Evolutionary conservation across 129 eudicot species (phyloP).

Genomic region (Lactuca sativa): DNA sequence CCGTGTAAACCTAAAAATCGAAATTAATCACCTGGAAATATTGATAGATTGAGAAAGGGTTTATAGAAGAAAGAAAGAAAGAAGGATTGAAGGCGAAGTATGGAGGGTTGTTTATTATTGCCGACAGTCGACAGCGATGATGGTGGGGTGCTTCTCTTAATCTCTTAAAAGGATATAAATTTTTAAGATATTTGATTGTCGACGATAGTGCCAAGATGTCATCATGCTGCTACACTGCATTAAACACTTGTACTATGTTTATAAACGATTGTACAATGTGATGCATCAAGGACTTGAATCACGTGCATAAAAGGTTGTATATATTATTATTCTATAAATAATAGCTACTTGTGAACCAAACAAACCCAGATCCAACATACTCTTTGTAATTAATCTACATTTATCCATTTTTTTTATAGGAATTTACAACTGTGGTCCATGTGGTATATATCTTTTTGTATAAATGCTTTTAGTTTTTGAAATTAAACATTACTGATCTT

Average conservation of each 20-base stretch:
- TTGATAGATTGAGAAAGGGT: conserved; percentile 29
- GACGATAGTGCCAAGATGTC: conserved; percentile 27
- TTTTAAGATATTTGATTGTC: conserved; percentile 22
- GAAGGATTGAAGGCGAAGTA: conserved; percentile 20
- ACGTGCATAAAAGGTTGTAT: not conserved
- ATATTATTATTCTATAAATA: not conserved
- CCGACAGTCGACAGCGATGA: conserved; percentile 24
- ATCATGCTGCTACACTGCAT: conserved; percentile 15
- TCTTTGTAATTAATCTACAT: too few relatives aligned
- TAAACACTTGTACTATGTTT: not conserved
- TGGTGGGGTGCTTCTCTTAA: conserved; percentile 21
- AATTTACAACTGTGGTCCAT: too few relatives aligned
- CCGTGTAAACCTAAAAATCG: conserved; percentile 2
- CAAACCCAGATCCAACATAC: too few relatives aligned
- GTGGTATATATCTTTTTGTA: too few relatives aligned
- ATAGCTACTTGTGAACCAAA: too few relatives aligned
- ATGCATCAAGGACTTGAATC: not conserved
- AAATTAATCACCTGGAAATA: conserved; percentile 8
- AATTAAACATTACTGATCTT: too few relatives aligned
- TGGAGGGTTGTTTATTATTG: conserved; percentile 28
- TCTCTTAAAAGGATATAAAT: conserved; percentile 10
- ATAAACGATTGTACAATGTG: not conserved
- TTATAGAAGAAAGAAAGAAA: conserved; percentile 20
- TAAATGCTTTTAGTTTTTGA: too few relatives aligned
- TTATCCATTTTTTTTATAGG: too few relatives aligned